These are phyloP conservation scores for Tetrahymena borealis DNA, from an alignment of 73 alveolate species.

Conservation along the genomic window DNA sequence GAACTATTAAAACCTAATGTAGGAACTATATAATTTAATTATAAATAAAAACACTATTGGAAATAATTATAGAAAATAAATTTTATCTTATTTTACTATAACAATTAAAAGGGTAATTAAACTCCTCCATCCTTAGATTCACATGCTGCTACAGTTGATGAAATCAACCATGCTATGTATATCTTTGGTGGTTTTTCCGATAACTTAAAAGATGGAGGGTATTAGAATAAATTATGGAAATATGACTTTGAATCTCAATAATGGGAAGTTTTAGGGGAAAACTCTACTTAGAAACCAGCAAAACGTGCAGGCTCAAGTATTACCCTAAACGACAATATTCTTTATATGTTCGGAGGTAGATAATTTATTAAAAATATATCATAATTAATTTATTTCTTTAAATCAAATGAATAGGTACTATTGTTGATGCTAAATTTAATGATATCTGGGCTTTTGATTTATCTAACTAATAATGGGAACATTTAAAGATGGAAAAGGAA, in stretches of 20 bases:
- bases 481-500: background rate
- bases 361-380: background rate
- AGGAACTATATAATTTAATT: background rate
- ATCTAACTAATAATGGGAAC: background rate
- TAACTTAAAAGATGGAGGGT: conserved; percentile 32
- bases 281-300: background rate
- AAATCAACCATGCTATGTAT: conserved; percentile 3
- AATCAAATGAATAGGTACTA: background rate
- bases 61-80: too few species aligned
- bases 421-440: background rate
- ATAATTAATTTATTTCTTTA: background rate
- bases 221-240: conserved; percentile 26
- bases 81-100: background rate
- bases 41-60: too few species aligned
- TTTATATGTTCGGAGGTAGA: background rate
- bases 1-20: background rate
- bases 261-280: conserved; percentile 14
- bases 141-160: background rate
- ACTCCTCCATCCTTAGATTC: background rate
- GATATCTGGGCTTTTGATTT: background rate
- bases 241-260: conserved; percentile 19
- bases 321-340: background rate
- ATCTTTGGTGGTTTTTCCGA: conserved; percentile 49
- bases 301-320: background rate
- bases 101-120: background rate